Base-by-base conservation (phyloP, 768 basidiomycete genomes). In the Serpula lacrymans region DNA sequence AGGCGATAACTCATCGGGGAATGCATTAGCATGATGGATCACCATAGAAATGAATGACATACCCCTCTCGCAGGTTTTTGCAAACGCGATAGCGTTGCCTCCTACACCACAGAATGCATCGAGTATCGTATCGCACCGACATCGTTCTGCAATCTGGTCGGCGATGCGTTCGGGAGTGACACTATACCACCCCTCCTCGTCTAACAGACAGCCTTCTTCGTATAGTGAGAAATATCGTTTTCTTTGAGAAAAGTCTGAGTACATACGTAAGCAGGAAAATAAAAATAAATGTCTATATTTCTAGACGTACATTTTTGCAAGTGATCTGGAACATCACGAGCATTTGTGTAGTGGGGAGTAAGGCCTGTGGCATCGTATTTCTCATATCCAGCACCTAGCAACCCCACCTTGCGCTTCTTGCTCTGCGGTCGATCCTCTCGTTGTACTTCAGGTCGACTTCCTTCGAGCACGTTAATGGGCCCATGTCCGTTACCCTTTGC, bases 71-170 rank as follows among this genome's bases (percentile, higher is more conserved):
- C 96, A 99, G 2, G 93, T 96, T 59, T 85, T 80, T 2, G 96
- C 96, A 62, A 99, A 97, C 3, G 93, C 91, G 42, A 99, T 98
- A 1, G 95, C 80, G 54, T 99, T 99, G 12, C 95, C 96, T 20
- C 96, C 96, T 0, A 98, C 94, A 1, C 96, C 96, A 55, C 94
- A 97, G 59, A 98, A 99, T 0, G 93, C 90, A 56, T 98, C 96
- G 25, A 95, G 71, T 45, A 96, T 72, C 3, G 83, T 84, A 46
- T 80, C 80, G 48, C 85, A 90, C 6, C 86, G 77, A 69, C 95
- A 96, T 17, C 94, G 72, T 50, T 95, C 87, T 0, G 96, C 95
- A 32, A 97, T 97, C 58, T 91, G 93, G 45, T 78, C 64, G 6
- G 94, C 96, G n/a, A 99, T 80, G 27, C 73, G 74, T 54, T 98